Base-by-base conservation (phyloP, 2,329 filamentous ascomycete genomes). In the Monilinia polystroma region DNA sequence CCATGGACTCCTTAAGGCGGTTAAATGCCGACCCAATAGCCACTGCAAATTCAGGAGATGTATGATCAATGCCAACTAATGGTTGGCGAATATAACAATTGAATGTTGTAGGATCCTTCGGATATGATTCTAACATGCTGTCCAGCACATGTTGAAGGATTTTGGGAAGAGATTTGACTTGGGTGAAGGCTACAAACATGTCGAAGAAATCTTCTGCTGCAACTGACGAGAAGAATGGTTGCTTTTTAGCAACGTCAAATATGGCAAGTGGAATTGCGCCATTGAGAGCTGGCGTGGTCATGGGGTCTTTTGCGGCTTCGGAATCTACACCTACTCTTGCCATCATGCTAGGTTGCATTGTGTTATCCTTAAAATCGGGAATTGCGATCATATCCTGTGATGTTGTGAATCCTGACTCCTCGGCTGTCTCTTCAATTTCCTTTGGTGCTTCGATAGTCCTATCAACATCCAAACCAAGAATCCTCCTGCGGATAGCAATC, bases 261-360 rank as follows among this genome's bases (percentile, higher is more conserved):
- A 99, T 91, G 51, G 94, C 93, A 66, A 93, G 85, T 2, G 95
- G 93, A 72, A 99, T 97, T 20, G 92, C 95, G n/a, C 95, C 95
- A 68, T 90, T 91, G 70, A 97, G 83, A 12, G 92, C 92, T 4
- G 94, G 93, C 58, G 93, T 94, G 67, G 83, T 81, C 70, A 76
- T 76, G 7, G 74, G 76, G 59, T 77, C 75, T 55, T 75, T 73
- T 35, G 63, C 68, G 5, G 74, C 75, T 63, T 77, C 76, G 2
- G 69, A 65, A 49, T 85, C 84, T 20, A 90, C 79, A 69, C 86
- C 87, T 74, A 96, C 71, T 49, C 68, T 69, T 38, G 73, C 71
- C 35, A 75, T 83, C 82, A 72, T 81, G 78, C 69, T 81, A 71
- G 73, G 87, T 80, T 65, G 83, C 79, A 66, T 79, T 75, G 63